Evolutionary conservation across 176 grass and related monocot species (phyloP).

Genomic region (Musa troglodytarum): DNA sequence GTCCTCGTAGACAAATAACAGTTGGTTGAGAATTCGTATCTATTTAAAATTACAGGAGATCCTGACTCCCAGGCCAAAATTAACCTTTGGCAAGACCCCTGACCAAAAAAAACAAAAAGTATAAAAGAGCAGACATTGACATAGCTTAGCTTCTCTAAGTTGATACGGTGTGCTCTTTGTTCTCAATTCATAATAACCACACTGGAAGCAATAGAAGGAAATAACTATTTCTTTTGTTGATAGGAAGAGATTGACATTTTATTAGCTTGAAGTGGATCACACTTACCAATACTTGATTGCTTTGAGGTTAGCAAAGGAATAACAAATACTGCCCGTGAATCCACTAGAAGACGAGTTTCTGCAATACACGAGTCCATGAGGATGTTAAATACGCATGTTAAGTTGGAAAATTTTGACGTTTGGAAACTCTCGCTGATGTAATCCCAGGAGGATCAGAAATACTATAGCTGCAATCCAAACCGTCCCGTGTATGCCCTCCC

Average conservation of each 20-base stretch:
- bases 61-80: too few relatives aligned
- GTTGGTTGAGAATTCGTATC: too few relatives aligned
- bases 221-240: not conserved
- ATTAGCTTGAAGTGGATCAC: not conserved
- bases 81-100: too few relatives aligned
- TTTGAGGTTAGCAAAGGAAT: slow-evolving; percentile 28
- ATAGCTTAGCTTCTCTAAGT: not conserved
- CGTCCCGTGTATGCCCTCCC: slow-evolving; percentile 37
- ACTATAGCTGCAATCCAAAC: slow-evolving; percentile 29
- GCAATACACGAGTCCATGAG: not conserved
- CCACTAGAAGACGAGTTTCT: slow-evolving; percentile 37
- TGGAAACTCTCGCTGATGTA: slow-evolving; percentile 29
- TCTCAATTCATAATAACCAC: not conserved
- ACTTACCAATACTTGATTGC: slow-evolving; percentile 37
- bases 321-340: slow-evolving; percentile 29
- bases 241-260: not conserved
- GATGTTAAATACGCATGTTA: not conserved
- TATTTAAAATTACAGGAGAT: too few relatives aligned
- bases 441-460: slow-evolving; percentile 12
- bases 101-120: too few relatives aligned
- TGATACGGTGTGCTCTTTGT: not conserved
- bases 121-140: not conserved
- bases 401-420: not conserved
- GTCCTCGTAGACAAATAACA: too few relatives aligned
- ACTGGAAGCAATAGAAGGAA: not conserved